phyloP scores from a whole-genome alignment of 306 rosid species.

The Lathyrus sativus region DNA sequence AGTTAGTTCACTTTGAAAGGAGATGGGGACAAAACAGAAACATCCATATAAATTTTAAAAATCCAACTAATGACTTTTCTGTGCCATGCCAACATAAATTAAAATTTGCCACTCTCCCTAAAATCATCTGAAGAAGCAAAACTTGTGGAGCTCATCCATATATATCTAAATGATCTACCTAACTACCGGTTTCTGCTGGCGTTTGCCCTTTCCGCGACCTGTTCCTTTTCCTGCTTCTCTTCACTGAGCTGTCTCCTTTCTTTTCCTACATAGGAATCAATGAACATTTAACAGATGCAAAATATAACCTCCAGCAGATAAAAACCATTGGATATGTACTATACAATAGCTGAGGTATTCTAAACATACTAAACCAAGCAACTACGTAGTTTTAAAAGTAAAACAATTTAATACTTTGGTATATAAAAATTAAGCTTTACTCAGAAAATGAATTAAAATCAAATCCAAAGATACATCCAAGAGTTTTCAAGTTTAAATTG shows the following conservation, averaged over 20 bases:
- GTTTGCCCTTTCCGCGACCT: constrained; percentile 38
- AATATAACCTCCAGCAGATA: not conserved
- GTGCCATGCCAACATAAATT: constrained; percentile 8
- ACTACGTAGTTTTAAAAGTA: constrained; percentile 1
- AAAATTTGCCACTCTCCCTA: constrained; percentile 25
- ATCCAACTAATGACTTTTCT: constrained; percentile 5
- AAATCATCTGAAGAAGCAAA: constrained; percentile 4
- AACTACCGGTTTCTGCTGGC: constrained; percentile 14
- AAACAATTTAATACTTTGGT: not conserved
- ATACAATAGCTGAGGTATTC: not conserved
- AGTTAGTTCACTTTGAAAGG: too few species aligned
- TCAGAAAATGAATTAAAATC: not conserved
- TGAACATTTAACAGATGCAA: not conserved
- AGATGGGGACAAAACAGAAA: too few species aligned
- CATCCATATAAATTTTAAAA: too few species aligned
- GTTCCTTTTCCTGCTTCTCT: constrained; percentile 54
- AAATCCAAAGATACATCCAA: too few species aligned
- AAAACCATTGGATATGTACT: not conserved
- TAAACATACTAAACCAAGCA: not conserved
- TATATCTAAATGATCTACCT: constrained; percentile 28
- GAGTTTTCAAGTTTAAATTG: not conserved
- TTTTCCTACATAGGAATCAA: constrained; percentile 35
- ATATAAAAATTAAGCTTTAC: not conserved
- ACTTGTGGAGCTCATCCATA: not conserved
- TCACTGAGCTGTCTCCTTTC: constrained; percentile 31